phyloP scores from a whole-genome alignment of 2,329 filamentous ascomycete species.

The Exophiala dermatitidis region DNA sequence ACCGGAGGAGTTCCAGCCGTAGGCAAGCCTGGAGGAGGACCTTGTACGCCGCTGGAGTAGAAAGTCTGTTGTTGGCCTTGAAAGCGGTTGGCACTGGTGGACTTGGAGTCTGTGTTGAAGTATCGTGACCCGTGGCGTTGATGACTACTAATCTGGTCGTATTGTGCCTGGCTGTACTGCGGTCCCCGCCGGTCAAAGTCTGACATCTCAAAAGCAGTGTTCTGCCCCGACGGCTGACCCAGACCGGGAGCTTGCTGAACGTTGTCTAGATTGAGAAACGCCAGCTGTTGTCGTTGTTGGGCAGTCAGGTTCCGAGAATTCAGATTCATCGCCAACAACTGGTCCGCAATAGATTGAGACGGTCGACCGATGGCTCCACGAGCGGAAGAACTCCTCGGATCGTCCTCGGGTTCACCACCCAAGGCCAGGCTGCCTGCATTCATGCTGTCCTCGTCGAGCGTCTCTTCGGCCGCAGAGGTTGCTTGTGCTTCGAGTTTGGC shows the following conservation, averaged over 20 bases:
- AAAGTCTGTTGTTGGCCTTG: slow-evolving; percentile 50
- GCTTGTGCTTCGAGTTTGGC: slow-evolving; percentile 44
- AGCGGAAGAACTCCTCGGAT: slow-evolving; percentile 34
- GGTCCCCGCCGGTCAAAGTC: slow-evolving; percentile 50
- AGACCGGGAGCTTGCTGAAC: slow-evolving; percentile 57
- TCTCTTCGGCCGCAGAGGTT: slow-evolving; percentile 27
- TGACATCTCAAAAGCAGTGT: slow-evolving; percentile 27
- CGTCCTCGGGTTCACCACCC: slow-evolving; percentile 86
- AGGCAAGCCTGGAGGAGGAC: slow-evolving; percentile 89
- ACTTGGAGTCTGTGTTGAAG: slow-evolving; percentile 65
- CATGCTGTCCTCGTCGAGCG: slow-evolving; percentile 62
- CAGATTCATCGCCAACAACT: slow-evolving; percentile 51
- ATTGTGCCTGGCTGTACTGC: slow-evolving; percentile 58
- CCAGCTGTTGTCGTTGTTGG: slow-evolving; percentile 67
- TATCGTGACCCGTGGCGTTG: slow-evolving; percentile 75
- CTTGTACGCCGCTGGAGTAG: slow-evolving; percentile 78
- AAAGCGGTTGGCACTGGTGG: slow-evolving; percentile 34
- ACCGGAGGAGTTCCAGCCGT: slow-evolving; percentile 89
- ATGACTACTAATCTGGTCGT: slow-evolving; percentile 54
- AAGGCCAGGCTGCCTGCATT: slow-evolving; percentile 83
- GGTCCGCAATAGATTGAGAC: slow-evolving; percentile 50
- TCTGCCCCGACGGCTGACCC: slow-evolving; percentile 32
- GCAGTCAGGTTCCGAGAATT: slow-evolving; percentile 70
- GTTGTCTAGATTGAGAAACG: slow-evolving; percentile 53
- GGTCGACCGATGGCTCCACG: slow-evolving; percentile 65